Base-by-base conservation (phyloP, 176 grass and related monocot genomes). In the Leersia perrieri region DNA sequence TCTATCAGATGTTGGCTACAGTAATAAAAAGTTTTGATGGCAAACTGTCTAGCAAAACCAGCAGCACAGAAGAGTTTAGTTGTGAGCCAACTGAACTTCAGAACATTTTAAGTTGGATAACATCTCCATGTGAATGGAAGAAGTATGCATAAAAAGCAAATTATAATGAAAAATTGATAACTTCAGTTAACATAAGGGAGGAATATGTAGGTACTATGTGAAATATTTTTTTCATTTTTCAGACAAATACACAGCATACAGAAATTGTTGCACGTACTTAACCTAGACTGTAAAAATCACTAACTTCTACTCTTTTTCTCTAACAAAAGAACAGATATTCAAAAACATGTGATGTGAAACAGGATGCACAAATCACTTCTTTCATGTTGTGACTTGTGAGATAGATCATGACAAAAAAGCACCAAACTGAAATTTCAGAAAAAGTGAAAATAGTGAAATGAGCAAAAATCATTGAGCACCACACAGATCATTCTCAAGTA, bases 1-100 rank as follows among this genome's bases (percentile, higher is more conserved):
- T 28, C 14, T 9, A 69, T 41, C 57, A 22, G 60, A 60, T 60
- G 82, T 74, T 68, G 82, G 72, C 26, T 92, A 82, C 60, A 83
- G 12, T 86, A 83, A 30, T 72, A 82, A 32, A 88, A 58, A 63
- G 66, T 88, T 63, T 86, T 85, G 20, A 88, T 41, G 27, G 88
- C 68, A 39, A 86, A 78, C 83, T 83, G 72, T 40, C 83, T 36
- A 26, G 86, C 73, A 66, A 80, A 86, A 53, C 62, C 86, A 22
- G 85, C 60, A 39, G 82, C 79, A 35, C 78, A 92, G 62, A 92
- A 73, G 12, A 86, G 85, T 32, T 92, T 86, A 7, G 68, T 86
- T 53, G 83, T 92, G 8, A 86, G 82, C n/a, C 78, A 86, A 79
- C 44, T 74, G 60, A 92, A 92, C 86, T 92, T 82, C 32, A 18